Conservation (phyloP, 1,284 basidiomycete genomes). For the Cutaneotrichosporon sp. region DNA sequence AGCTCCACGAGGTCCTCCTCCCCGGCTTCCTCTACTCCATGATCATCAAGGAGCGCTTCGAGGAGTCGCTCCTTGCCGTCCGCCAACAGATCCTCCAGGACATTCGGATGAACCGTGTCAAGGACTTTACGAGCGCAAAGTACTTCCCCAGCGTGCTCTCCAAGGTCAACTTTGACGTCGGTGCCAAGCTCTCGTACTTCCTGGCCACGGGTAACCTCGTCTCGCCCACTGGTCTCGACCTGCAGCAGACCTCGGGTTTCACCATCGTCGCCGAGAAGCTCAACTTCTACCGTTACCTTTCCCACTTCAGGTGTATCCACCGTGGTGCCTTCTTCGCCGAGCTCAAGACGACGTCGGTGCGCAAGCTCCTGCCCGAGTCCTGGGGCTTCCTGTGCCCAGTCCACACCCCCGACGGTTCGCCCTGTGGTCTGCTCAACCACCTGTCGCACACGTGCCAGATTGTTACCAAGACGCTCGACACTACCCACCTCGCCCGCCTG, state of each 20-base stretch:
- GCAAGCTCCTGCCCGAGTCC: conserved; percentile 95
- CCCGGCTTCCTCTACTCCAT: conserved; percentile 92
- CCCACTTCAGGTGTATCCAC: conserved; percentile 98
- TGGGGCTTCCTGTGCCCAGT: conserved; percentile 99
- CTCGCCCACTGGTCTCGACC: conserved; percentile 91
- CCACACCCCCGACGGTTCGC: conserved; percentile 97
- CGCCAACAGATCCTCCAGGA: conserved; percentile 73
- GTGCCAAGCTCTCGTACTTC: conserved; percentile 87
- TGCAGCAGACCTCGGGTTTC: conserved; percentile 96
- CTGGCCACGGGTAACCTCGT: conserved; percentile 96
- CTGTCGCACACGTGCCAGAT: conserved; percentile 93
- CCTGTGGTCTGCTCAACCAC: conserved; percentile 97
- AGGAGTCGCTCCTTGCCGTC: conserved; percentile 81
- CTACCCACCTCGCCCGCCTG: conserved; percentile 76
- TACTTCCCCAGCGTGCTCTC: conserved; percentile 79
- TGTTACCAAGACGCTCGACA: conserved; percentile 74
- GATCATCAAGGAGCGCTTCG: conserved; percentile 97
- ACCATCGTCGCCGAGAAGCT: conserved; percentile 99
- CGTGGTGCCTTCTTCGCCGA: conserved; percentile 99
- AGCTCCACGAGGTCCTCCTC: conserved; percentile 96
- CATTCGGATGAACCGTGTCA: conserved; percentile 69
- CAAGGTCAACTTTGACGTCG: conserved; percentile 89
- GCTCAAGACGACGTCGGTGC: conserved; percentile 96
- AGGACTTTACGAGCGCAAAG: conserved; percentile 83
- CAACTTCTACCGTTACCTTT: conserved; percentile 98